Evolutionary conservation across 306 rosid genomes (phyloP).

Genomic region (Casuarina equisetifolia): DNA sequence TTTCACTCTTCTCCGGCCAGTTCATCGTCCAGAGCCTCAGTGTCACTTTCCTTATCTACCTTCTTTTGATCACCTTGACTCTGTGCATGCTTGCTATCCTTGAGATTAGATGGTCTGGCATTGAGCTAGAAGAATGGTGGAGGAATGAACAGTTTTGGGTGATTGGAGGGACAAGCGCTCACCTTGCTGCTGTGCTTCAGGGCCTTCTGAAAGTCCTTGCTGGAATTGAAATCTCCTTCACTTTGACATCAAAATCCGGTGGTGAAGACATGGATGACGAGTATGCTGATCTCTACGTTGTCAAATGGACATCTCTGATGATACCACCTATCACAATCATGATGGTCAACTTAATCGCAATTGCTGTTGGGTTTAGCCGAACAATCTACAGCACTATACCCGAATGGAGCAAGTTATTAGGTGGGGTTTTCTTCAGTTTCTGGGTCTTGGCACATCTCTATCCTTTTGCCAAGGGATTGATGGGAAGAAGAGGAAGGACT

Average conservation of each 20-base stretch:
- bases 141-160: constrained; percentile 97
- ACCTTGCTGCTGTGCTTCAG: constrained; percentile 92
- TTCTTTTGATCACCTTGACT: constrained; percentile 66
- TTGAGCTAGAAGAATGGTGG: constrained; percentile 98
- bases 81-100: constrained; percentile 85
- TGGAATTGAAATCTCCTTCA: constrained; percentile 93
- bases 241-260: constrained; percentile 83
- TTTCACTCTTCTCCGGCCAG: constrained; percentile 93
- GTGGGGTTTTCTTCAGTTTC: constrained; percentile 97
- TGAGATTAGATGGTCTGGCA: constrained; percentile 92
- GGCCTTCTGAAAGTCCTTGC: constrained; percentile 89
- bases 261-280: constrained; percentile 89
- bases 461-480: constrained; percentile 92
- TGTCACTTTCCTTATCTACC: constrained; percentile 83
- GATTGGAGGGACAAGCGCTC: constrained; percentile 98
- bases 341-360: constrained; percentile 85
- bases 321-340: constrained; percentile 90
- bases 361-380: constrained; percentile 87
- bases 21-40: constrained; percentile 86
- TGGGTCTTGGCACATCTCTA: constrained; percentile 95
- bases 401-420: constrained; percentile 83
- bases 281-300: constrained; percentile 79
- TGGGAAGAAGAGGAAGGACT: constrained; percentile 94
- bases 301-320: constrained; percentile 91
- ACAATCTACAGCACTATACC: constrained; percentile 88